These are phyloP conservation scores for Camelina neglecta DNA, from an alignment of 345 rosid genomes.

Conservation along the genomic window DNA sequence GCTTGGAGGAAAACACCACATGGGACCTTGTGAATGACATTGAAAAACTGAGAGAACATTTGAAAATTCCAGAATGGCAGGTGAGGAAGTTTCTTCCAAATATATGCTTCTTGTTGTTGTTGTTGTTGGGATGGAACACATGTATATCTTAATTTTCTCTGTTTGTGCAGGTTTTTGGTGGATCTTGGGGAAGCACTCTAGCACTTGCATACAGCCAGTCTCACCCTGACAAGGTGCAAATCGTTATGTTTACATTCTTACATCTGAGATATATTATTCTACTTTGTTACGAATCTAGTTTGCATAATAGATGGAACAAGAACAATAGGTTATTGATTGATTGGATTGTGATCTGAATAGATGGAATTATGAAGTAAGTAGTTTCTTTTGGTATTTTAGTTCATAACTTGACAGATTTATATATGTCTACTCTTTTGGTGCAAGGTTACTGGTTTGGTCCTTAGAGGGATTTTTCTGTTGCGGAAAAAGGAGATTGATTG, in stretches of 20 bases:
- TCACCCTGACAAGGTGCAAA: slow-evolving; percentile 78
- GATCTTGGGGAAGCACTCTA: slow-evolving; percentile 98
- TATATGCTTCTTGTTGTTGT: background rate
- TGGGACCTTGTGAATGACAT: slow-evolving; percentile 88
- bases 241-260: slow-evolving; percentile 8
- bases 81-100: slow-evolving; percentile 38
- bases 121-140: background rate
- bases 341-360: background rate
- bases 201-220: slow-evolving; percentile 88
- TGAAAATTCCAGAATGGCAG: slow-evolving; percentile 93
- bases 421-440: slow-evolving; percentile 16
- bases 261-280: slow-evolving; percentile 5
- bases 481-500: slow-evolving; percentile 96
- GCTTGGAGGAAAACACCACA: slow-evolving; percentile 87
- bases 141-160: background rate
- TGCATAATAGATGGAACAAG: background rate
- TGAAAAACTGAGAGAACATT: slow-evolving; percentile 82
- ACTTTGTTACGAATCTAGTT: background rate
- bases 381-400: background rate
- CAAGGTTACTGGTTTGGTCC: slow-evolving; percentile 89
- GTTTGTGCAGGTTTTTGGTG: slow-evolving; percentile 79
- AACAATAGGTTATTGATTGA: background rate
- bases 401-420: slow-evolving; percentile 12
- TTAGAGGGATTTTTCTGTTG: slow-evolving; percentile 88
- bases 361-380: background rate